Evolutionary conservation across 345 rosid species (phyloP).

Genomic region (Excoecaria agallocha): DNA sequence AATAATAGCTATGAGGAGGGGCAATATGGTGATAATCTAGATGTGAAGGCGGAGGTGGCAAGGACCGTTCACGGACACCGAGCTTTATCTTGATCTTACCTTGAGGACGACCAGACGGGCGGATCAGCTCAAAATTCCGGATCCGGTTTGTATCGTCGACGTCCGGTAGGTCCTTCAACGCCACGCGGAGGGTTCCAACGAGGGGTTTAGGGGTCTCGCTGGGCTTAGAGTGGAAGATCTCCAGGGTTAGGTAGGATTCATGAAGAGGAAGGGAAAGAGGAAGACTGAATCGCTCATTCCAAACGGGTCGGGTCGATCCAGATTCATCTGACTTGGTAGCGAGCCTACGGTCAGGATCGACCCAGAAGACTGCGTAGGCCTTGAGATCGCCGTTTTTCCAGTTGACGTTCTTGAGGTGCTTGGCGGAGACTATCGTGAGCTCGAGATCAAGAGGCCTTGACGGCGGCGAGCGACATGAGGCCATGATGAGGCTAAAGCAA

Average conservation of each 20-base stretch:
- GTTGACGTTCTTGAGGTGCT: constrained; percentile 63
- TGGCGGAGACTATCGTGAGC: constrained; percentile 51
- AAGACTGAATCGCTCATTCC: constrained; percentile 45
- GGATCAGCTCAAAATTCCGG: constrained; percentile 35
- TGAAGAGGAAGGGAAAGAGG: constrained; percentile 27
- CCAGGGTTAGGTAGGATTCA: constrained; percentile 39
- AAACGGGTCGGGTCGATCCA: constrained; percentile 39
- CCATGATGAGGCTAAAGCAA: constrained; percentile 32
- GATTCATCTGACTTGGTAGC: constrained; percentile 41
- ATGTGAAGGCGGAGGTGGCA: constrained; percentile 17
- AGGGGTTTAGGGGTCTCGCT: constrained; percentile 54
- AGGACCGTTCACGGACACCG: constrained; percentile 41
- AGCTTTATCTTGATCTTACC: constrained; percentile 52
- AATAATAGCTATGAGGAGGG: constrained; percentile 29
- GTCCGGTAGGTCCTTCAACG: constrained; percentile 30
- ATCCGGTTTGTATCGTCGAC: constrained; percentile 20
- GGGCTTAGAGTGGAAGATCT: constrained; percentile 57
- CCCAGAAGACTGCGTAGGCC: constrained; percentile 52
- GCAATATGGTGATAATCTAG: constrained; percentile 25
- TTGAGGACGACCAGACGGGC: constrained; percentile 64
- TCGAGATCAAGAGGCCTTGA: constrained; percentile 37
- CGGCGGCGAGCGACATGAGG: constrained; percentile 27
- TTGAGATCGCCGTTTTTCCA: constrained; percentile 49
- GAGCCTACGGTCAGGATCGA: constrained; percentile 44
- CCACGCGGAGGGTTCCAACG: constrained; percentile 45